Evolutionary conservation across 257 asterid species (phyloP).

Genomic region (Capsicum rhomboideum): DNA sequence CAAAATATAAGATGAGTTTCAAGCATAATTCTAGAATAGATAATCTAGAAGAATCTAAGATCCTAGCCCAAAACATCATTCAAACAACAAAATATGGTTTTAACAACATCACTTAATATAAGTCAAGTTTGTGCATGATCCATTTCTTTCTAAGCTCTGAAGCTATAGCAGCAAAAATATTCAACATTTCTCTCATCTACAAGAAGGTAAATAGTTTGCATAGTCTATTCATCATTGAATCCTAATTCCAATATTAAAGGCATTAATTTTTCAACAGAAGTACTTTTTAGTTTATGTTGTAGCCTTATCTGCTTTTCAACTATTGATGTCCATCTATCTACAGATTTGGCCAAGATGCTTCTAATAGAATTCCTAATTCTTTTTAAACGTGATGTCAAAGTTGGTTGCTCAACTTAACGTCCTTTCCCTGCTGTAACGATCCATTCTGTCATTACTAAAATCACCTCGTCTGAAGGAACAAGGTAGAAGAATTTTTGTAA

Average conservation of each 20-base stretch:
- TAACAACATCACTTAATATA: no score
- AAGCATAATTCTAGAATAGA: no score
- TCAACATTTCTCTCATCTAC: background rate
- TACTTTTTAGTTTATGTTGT: background rate
- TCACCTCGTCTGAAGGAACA: no score
- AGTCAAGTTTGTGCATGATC: background rate
- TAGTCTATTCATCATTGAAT: background rate
- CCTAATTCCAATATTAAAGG: background rate
- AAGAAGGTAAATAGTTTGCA: background rate
- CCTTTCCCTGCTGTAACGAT: no score
- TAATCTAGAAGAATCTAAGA: no score
- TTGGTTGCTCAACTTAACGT: background rate
- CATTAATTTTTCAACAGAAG: background rate
- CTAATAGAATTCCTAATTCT: no score
- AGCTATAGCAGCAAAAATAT: background rate
- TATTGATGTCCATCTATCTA: background rate
- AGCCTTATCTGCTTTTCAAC: background rate
- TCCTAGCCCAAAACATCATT: background rate
- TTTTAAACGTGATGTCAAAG: background rate
- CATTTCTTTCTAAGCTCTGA: background rate
- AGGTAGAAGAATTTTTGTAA: no score
- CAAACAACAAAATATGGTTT: no score
- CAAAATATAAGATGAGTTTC: no score
- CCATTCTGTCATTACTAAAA: no score
- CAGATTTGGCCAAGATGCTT: background rate